phyloP scores from a whole-genome alignment of 192 early-diverging fungal species.

The Dimargaris xerosporica region DNA sequence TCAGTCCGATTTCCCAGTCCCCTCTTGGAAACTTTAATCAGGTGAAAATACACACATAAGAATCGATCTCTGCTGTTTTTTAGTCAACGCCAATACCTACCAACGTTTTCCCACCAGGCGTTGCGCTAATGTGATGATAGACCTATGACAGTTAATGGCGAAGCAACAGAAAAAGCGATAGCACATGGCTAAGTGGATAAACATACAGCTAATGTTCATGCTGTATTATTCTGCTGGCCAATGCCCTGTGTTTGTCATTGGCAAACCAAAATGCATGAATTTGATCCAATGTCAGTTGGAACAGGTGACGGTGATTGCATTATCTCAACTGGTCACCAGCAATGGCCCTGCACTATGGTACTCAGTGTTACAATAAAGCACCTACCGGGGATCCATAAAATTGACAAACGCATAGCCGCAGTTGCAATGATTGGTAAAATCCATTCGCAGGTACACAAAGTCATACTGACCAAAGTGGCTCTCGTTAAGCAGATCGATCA shows the following conservation, averaged over 20 bases:
- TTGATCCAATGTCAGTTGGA: no score
- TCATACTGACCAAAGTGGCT: slow-evolving; percentile 52
- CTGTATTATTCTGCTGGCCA: no score
- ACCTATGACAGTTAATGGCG: slow-evolving; percentile 17
- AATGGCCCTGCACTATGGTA: no score
- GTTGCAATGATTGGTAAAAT: slow-evolving; percentile 80
- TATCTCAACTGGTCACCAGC: no score
- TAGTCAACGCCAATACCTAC: slow-evolving; percentile 14
- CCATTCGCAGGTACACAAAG: slow-evolving; percentile 75
- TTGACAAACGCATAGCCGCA: slow-evolving; percentile 68
- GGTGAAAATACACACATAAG: no score
- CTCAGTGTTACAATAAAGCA: not conserved
- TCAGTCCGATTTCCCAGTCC: no score
- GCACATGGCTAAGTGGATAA: not conserved
- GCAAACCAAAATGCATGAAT: no score
- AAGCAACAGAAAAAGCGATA: not conserved
- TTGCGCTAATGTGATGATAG: slow-evolving; percentile 47
- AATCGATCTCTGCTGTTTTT: not conserved
- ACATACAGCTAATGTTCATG: no score
- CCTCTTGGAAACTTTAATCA: no score
- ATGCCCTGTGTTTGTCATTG: no score
- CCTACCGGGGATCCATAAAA: slow-evolving; percentile 45
- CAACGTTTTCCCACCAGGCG: slow-evolving; percentile 59
- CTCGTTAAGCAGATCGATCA: slow-evolving; percentile 51
- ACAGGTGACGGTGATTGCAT: no score